phyloP scores from a whole-genome alignment of 2,329 filamentous ascomycete genomes.

The Cercospora janseana region DNA sequence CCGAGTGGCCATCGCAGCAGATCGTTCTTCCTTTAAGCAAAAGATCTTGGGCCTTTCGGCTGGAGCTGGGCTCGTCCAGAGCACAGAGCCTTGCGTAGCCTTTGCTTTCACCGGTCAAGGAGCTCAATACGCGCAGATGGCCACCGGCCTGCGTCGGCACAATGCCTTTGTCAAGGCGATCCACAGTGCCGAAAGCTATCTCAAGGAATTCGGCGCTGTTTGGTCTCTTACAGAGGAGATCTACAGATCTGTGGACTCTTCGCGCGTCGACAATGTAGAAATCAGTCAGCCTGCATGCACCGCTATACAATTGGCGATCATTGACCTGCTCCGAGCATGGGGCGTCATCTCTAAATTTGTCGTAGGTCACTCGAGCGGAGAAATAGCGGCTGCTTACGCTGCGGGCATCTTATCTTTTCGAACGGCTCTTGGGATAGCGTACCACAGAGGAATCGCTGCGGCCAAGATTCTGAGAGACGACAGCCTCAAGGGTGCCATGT shows the following conservation, averaged over 20 bases:
- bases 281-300: slow-evolving; percentile 56
- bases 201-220: background rate
- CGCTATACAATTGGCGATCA: slow-evolving; percentile 53
- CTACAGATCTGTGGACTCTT: background rate
- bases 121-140: slow-evolving; percentile 22
- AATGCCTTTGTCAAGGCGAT: background rate
- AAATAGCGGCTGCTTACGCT: slow-evolving; percentile 38
- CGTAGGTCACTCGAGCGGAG: slow-evolving; percentile 36
- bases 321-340: slow-evolving; percentile 40
- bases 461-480: background rate
- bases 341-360: slow-evolving; percentile 23
- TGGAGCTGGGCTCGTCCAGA: too few species aligned
- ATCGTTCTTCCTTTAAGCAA: background rate
- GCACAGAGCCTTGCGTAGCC: background rate
- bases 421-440: slow-evolving; percentile 25
- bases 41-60: background rate
- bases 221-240: slow-evolving; percentile 20
- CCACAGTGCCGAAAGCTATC: background rate
- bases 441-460: slow-evolving; percentile 26
- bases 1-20: background rate
- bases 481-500: slow-evolving; percentile 14
- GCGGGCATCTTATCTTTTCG: slow-evolving; percentile 26
- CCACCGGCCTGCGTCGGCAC: background rate
- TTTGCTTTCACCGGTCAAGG: slow-evolving; percentile 22
- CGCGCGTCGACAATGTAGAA: slow-evolving; percentile 27